A percentile compares a stretch with the other conserved stretches of the same genome.
Conservation (phyloP, 2,329 filamentous ascomycete species). For the Grosmannia huntii region DNA sequence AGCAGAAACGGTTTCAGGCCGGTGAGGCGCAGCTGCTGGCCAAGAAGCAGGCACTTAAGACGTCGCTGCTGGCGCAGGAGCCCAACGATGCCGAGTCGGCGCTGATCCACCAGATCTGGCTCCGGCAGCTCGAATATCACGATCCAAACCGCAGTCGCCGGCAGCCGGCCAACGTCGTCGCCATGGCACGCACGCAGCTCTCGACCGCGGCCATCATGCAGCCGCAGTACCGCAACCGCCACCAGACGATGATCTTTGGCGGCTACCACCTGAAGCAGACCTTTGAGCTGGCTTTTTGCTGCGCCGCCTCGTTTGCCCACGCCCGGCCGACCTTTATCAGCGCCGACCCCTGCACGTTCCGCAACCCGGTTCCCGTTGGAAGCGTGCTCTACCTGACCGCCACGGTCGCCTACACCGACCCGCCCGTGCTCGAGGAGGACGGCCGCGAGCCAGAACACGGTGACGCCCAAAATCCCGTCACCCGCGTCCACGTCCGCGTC, state of each 20-base stretch:
- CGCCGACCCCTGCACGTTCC: constrained; percentile 61
- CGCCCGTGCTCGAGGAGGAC: constrained; percentile 29
- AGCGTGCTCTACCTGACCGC: constrained; percentile 63
- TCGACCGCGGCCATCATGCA: constrained; percentile 61
- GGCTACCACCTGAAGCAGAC: constrained; percentile 63
- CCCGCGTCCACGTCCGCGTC: constrained; percentile 55
- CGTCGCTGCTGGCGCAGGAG: constrained; percentile 45
- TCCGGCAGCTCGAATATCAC: constrained; percentile 38
- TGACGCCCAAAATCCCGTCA: constrained; percentile 17
- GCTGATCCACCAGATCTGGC: constrained; percentile 63
- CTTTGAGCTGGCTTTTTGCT: constrained; percentile 66
- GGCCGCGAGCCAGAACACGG: constrained; percentile 29
- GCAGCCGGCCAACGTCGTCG: constrained; percentile 30
- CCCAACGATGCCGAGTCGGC: constrained; percentile 60
- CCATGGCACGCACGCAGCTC: constrained; percentile 46
- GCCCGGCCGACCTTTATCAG: constrained; percentile 58
- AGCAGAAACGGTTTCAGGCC: constrained; percentile 44
- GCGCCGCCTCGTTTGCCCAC: constrained; percentile 58
- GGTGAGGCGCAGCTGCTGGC: constrained; percentile 22
- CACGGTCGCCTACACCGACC: constrained; percentile 59
- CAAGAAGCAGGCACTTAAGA: constrained; percentile 40
- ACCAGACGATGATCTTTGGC: constrained; percentile 70
- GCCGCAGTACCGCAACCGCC: constrained; percentile 38
- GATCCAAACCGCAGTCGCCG: constrained; percentile 20
- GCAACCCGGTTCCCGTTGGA: constrained; percentile 63